A percentile compares a stretch with the other conserved stretches of the same genome.
phyloP scores from a whole-genome alignment of 768 basidiomycete species.

The Leccinum boreale region DNA sequence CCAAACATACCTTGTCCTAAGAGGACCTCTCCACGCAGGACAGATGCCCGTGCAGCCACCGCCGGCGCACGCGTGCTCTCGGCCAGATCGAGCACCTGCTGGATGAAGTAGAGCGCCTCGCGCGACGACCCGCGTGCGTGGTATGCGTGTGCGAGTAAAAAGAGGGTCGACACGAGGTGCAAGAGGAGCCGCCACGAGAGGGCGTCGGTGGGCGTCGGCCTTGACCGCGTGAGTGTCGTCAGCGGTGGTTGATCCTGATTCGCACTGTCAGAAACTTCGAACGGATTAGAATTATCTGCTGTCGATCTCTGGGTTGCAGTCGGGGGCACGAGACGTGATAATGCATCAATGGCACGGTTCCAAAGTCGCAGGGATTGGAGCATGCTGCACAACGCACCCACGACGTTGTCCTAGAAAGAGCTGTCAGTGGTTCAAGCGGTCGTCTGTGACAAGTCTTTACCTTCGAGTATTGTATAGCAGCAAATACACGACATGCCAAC shows the following conservation, averaged over 20 bases:
- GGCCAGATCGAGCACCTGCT: constrained; percentile 75
- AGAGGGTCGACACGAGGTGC: constrained; percentile 61
- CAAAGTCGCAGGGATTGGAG: constrained; percentile 74
- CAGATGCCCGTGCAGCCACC: constrained; percentile 60
- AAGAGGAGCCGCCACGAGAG: constrained; percentile 77
- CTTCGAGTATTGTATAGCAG: constrained; percentile 63
- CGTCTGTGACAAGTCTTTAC: constrained; percentile 33
- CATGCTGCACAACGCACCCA: constrained; percentile 52
- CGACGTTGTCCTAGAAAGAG: constrained; percentile 53
- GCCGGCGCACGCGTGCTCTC: constrained; percentile 63
- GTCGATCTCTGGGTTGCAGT: constrained; percentile 20
- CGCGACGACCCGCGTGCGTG: constrained; percentile 73
- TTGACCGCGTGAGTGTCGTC: constrained; percentile 8
- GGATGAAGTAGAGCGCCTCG: constrained; percentile 81
- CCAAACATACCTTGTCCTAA: constrained; percentile 58
- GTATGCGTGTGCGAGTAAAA: constrained; percentile 65
- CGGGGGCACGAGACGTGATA: constrained; percentile 51
- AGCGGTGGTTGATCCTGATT: constrained; percentile 29
- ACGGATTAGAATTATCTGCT: constrained; percentile 50
- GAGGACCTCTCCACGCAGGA: constrained; percentile 67
- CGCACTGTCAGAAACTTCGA: constrained; percentile 41
- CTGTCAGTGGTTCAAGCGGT: not conserved
- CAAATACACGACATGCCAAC: constrained; percentile 65
- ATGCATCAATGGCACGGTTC: constrained; percentile 72
- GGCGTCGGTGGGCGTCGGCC: constrained; percentile 41